Evolutionary conservation across 352 stramenopile species (phyloP), one percentile per base, ranked within the genome.

Genomic region (Globisporangium canariense): DNA sequence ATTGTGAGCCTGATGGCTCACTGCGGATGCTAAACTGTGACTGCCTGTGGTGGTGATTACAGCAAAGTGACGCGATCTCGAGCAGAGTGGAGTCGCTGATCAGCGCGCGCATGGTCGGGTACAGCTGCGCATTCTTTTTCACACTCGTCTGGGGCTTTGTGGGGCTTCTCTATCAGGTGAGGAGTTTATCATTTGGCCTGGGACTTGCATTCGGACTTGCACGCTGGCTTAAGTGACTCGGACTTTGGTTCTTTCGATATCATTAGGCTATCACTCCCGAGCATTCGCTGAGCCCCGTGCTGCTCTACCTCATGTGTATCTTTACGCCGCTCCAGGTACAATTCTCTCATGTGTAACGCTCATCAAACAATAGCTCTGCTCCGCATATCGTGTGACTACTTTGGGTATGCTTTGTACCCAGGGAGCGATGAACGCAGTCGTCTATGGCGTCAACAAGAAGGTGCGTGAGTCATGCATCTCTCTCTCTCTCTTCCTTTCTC

Each of bases 291-390:
- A 76, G 77, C 47, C 60, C 65, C 0, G 49, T 69, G 7, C 72
- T 93, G 58, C 66, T 93, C 6, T 88, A 89, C 58, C 69, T 88
- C 32, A 83, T 83, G 54, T 82, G 79, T 53, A 80, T 89, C 52
- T 90, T 90, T 63, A 79, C 68, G 1, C 84, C 82, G n/a, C 70
- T 91, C 3, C 84, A 93, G 74, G 83, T 90, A 66, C 10, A 45
- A 20, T 34, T 38, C 45, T 60, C n/a, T 13, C 2, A n/a, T 9
- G 14, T 18, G 32, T 5, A 53, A 18, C 1, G 38, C 38, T 45
- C 38, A 4, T 45, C 38, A 45, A 45, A 16, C 38, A 28, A 16
- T 45, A 55, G 16, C 25, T 28, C 25, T 28, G 25, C 25, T 28
- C 25, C 25, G 25, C 25, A 28, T 28, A 28, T 28, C 25, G 25